A percentile compares a stretch with the other conserved stretches of the same genome.
phyloP scores from a whole-genome alignment of 2,329 filamentous ascomycete genomes.

The Plenodomus biglobosus region DNA sequence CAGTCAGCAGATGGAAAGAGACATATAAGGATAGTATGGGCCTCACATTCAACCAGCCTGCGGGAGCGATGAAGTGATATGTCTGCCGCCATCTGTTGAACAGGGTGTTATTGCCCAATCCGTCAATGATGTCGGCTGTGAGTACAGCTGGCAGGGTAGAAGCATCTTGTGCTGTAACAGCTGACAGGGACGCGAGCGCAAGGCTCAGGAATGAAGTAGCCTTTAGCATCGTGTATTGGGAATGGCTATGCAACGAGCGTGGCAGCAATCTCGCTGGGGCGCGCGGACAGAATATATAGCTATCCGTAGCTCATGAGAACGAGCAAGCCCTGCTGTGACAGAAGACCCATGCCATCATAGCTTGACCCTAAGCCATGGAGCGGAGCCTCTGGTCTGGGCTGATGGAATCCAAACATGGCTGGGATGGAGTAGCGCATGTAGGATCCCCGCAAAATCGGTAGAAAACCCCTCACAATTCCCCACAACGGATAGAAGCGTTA shows the following conservation, averaged over 20 bases:
- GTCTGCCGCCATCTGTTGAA: conserved; percentile 53
- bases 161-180: conserved; percentile 22
- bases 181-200: conserved; percentile 23
- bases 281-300: background rate
- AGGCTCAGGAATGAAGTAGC: conserved; percentile 27
- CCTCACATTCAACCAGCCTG: conserved; percentile 51
- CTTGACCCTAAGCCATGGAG: background rate
- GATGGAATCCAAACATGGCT: conserved; percentile 9
- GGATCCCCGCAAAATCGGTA: conserved; percentile 23
- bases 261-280: conserved; percentile 1
- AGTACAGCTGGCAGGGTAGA: conserved; percentile 25
- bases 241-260: background rate
- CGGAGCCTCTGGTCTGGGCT: conserved; percentile 17
- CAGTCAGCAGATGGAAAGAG: conserved; percentile 48
- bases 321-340: conserved; percentile 3
- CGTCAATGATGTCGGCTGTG: conserved; percentile 30
- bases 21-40: background rate
- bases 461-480: conserved; percentile 16
- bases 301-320: conserved; percentile 18
- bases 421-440: conserved; percentile 20
- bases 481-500: conserved; percentile 19
- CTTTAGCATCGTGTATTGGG: conserved; percentile 21
- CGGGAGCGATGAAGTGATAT: conserved; percentile 52
- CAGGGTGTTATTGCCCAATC: conserved; percentile 51
- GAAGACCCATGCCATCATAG: conserved; percentile 17